A percentile compares a stretch with the other conserved stretches of the same genome.
Evolutionary conservation across 2,329 filamentous ascomycete genomes (phyloP).

Genomic region (Microcera coccophila): DNA sequence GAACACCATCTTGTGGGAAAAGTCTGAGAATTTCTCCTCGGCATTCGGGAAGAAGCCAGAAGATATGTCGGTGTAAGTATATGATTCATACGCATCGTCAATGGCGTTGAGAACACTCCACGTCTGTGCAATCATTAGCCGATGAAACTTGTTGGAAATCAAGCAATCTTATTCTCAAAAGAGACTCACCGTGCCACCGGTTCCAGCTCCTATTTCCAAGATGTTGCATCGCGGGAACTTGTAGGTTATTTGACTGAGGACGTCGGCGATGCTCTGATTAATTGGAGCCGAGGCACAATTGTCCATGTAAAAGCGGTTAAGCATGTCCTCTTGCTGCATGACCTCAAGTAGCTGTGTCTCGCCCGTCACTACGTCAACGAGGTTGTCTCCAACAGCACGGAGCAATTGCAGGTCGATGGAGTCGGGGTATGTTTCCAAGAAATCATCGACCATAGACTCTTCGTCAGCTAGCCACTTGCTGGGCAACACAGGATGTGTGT

Average conservation of each 20-base stretch:
- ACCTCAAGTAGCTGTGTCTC: conserved; percentile 12
- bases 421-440: conserved; percentile 5
- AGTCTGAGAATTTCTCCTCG: conserved; percentile 17
- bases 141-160: too few relatives aligned
- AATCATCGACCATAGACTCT: not conserved
- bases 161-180: too few relatives aligned
- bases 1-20: not conserved
- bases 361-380: conserved; percentile 7
- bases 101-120: conserved; percentile 9
- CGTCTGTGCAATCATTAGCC: too few relatives aligned
- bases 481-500: conserved; percentile 8
- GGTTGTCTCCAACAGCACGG: conserved; percentile 10
- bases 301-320: conserved; percentile 14
- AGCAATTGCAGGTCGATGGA: conserved; percentile 11
- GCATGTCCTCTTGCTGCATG: conserved; percentile 10
- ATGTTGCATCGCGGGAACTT: conserved; percentile 33
- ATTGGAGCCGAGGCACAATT: conserved; percentile 8
- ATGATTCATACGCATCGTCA: conserved; percentile 14
- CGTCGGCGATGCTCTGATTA: conserved; percentile 18
- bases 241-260: conserved; percentile 17
- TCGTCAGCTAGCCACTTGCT: conserved; percentile 8
- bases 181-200: too few relatives aligned
- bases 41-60: conserved; percentile 34
- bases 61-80: conserved; percentile 41
- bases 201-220: conserved; percentile 41